Evolutionary conservation across 768 basidiomycete genomes (phyloP), one percentile per base, ranked within the genome.

Genomic region (Amanita rubescens): DNA sequence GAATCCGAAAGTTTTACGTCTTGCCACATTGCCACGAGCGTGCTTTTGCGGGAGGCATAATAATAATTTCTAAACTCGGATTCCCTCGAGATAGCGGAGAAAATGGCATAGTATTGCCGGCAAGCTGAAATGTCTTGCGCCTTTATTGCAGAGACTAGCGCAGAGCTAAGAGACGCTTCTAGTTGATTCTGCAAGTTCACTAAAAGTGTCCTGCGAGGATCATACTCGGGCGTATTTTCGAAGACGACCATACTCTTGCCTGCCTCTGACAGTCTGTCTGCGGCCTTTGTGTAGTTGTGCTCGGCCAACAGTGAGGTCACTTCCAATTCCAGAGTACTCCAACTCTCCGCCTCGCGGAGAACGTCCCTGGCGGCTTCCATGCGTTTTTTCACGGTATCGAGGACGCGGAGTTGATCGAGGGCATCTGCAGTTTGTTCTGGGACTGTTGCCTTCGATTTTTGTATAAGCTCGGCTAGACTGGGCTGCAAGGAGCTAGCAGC

Each of bases 1-100:
- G 75, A 76, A 57, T 86, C 84, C 1, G 67, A 62, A 32, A 94
- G 69, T 0, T 64, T 63, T 1, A 78, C 79, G 24, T 71, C 71
- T 59, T 81, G 77, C 95, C 95, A 98, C 54, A 76, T 61, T 14
- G 80, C 70, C 38, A 90, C 73, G 12, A 95, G 67, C 14, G 72
- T 60, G 12, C 78, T 74, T 53, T 92, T 75, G 25, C 91, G 76
- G 9, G 90, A 86, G 11, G 90, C 90, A 68, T 92, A 90, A 71
- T 97, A 99, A 65, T 96, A 97, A 62, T 87, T 88, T 55, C 90
- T 78, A 66, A 95, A 99, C 65, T 98, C 96, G 2, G 82, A 77
- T 66, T 94, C 93, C 48, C 95, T 78, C 61, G 95, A 89, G 54
- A 99, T 97, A 60, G 87, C 81, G 53, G 80, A 81, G 67, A 98